Evolutionary conservation across 2,329 filamentous ascomycete species (phyloP).

Genomic region (Neophaeococcomyces mojaviensis): DNA sequence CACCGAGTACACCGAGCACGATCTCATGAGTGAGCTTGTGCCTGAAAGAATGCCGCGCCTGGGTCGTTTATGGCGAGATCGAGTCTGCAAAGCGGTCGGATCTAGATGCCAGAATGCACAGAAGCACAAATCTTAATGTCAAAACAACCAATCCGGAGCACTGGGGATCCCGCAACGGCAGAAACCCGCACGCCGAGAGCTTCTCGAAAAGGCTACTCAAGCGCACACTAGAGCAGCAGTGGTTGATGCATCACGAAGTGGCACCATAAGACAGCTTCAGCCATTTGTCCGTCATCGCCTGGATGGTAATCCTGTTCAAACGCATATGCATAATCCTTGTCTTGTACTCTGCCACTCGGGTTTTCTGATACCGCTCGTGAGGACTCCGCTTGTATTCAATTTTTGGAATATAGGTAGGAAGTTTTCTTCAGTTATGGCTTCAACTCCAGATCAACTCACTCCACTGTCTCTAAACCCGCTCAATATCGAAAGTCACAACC

Average conservation of each 20-base stretch:
- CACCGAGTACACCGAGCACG: constrained; percentile 2
- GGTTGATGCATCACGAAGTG: not conserved
- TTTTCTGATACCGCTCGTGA: not conserved
- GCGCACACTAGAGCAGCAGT: not conserved
- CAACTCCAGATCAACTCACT: not conserved
- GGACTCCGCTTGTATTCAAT: not conserved
- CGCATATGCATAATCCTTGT: not conserved
- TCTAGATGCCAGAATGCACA: not conserved
- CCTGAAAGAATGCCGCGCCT: not conserved
- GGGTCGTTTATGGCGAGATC: no score
- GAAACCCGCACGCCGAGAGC: not conserved
- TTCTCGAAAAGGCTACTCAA: constrained; percentile 2
- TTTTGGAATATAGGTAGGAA: not conserved
- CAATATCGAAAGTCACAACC: constrained; percentile 8
- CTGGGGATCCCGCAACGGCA: not conserved
- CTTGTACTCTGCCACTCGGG: not conserved
- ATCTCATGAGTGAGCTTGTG: not conserved
- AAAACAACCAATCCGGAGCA: not conserved
- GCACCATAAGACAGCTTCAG: not conserved
- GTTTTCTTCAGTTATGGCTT: not conserved
- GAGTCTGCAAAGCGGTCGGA: not conserved
- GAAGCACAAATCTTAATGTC: not conserved
- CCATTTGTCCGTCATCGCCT: not conserved
- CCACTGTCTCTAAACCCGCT: not conserved
- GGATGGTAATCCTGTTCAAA: not conserved